These are phyloP conservation scores for Nitzschia sp. DNA, from an alignment of 108 stramenopile species.

Conservation along the genomic window DNA sequence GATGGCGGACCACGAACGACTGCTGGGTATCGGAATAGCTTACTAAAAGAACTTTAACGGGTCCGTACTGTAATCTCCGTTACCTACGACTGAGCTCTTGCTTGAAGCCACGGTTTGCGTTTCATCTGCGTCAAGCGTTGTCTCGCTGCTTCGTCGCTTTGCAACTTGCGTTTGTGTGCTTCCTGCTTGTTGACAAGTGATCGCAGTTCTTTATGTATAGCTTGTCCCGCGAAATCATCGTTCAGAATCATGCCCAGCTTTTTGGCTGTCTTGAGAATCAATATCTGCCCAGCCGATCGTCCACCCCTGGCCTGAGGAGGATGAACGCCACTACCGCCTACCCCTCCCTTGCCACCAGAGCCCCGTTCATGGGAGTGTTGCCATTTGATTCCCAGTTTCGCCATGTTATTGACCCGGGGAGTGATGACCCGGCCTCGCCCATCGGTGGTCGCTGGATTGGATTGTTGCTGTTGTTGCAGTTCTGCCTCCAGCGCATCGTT, in stretches of 20 bases:
- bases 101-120: constrained; percentile 85
- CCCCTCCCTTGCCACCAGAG: constrained; percentile 84
- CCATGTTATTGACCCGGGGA: constrained; percentile 82
- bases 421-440: constrained; percentile 45
- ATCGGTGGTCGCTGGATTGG: constrained; percentile 17
- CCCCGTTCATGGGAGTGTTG: constrained; percentile 87
- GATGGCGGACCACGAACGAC: no score
- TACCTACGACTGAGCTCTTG: constrained; percentile 33
- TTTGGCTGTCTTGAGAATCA: constrained; percentile 79
- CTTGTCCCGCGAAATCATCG: constrained; percentile 63
- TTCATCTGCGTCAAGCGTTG: constrained; percentile 87
- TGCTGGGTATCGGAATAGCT: no score
- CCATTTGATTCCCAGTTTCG: constrained; percentile 84
- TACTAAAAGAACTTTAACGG: no score
- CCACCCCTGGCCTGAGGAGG: constrained; percentile 23
- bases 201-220: constrained; percentile 83
- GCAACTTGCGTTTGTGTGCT: constrained; percentile 58
- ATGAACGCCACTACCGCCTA: constrained; percentile 64
- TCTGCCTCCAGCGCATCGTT: constrained; percentile 77
- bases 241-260: constrained; percentile 69
- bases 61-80: no score
- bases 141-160: constrained; percentile 63
- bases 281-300: constrained; percentile 81
- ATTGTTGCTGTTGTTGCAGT: constrained; percentile 31
- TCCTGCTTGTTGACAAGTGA: constrained; percentile 66